A percentile compares a stretch with the other conserved stretches of the same genome.
Conservation (phyloP, 306 rosid species). For the Rosa persica region DNA sequence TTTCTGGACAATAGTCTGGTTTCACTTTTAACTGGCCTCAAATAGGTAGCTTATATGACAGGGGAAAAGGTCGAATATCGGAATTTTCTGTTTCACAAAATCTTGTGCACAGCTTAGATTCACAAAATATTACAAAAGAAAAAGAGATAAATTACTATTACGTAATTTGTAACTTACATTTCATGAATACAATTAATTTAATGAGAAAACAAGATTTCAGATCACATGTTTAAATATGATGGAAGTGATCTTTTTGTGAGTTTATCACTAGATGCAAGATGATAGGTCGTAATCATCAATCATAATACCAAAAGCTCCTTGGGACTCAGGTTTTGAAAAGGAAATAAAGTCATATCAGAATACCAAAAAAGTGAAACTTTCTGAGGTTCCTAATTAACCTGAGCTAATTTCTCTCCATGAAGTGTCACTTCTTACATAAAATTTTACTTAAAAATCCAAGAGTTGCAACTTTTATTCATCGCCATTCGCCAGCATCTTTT, state of each 20-base stretch:
- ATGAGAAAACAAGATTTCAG: neutral
- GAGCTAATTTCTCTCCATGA: neutral
- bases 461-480: neutral
- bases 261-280: neutral
- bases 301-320: neutral
- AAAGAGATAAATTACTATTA: neutral
- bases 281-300: neutral
- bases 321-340: neutral
- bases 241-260: neutral
- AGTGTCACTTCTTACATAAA: neutral
- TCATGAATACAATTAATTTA: neutral
- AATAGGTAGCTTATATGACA: neutral
- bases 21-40: neutral
- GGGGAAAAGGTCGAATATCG: neutral
- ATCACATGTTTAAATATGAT: neutral
- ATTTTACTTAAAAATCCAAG: neutral
- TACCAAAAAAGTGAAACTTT: neutral
- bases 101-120: neutral
- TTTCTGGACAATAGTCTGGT: neutral
- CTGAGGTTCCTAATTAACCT: neutral
- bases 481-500: neutral
- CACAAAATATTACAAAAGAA: neutral
- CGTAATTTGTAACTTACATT: neutral
- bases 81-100: neutral
- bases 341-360: neutral